Conservation (phyloP, 177 flowering plant species). For the Vitis hybrid region DNA sequence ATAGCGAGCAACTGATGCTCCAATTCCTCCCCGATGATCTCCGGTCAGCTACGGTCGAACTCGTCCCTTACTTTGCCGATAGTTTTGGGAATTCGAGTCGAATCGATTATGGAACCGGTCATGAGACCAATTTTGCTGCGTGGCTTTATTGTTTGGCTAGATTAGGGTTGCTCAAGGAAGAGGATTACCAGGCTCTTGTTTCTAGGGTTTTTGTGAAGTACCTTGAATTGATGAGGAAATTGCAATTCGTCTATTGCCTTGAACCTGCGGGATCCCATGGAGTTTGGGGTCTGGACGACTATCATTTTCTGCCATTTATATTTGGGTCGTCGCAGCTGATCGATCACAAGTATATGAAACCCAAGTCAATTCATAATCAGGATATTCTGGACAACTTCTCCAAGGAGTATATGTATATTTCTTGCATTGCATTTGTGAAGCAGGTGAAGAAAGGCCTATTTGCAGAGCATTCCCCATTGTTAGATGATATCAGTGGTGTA, state of each 20-base stretch:
- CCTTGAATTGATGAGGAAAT: constrained; percentile 79
- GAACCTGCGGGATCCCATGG: constrained; percentile 99
- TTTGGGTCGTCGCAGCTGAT: constrained; percentile 95
- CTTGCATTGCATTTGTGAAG: constrained; percentile 75
- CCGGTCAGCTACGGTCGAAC: constrained; percentile 45
- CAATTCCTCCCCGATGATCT: constrained; percentile 50
- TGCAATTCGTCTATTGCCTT: constrained; percentile 73
- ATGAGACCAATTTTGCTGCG: constrained; percentile 93
- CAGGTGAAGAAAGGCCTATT: constrained; percentile 91
- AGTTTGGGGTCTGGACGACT: constrained; percentile 98
- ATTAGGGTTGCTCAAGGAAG: constrained; percentile 61
- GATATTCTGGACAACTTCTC: constrained; percentile 87
- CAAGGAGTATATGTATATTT: constrained; percentile 73
- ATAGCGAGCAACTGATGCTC: constrained; percentile 47
- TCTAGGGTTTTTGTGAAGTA: constrained; percentile 77
- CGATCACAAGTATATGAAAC: constrained; percentile 98
- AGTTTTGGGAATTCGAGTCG: constrained; percentile 82
- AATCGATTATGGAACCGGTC: constrained; percentile 94
- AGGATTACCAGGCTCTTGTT: constrained; percentile 77
- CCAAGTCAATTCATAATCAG: constrained; percentile 89
- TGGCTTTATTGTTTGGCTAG: constrained; percentile 87
- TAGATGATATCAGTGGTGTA: constrained; percentile 94
- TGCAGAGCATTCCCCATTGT: constrained; percentile 91
- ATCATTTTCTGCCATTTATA: constrained; percentile 88
- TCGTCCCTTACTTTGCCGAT: constrained; percentile 79